phyloP scores from a whole-genome alignment of 1,284 basidiomycete genomes.

The Cerrena zonata region DNA sequence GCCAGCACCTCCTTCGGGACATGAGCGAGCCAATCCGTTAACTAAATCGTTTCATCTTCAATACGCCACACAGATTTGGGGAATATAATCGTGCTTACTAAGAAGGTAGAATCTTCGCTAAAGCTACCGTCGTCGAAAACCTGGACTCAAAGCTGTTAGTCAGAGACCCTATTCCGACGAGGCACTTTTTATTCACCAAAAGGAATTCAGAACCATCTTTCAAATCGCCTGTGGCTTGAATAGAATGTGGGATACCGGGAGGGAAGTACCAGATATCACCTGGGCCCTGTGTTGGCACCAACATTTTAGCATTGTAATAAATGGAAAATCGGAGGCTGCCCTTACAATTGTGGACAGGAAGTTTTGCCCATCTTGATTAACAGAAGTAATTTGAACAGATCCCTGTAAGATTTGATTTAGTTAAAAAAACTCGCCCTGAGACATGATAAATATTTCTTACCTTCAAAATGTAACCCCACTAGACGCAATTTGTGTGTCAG shows the following conservation, averaged over 20 bases:
- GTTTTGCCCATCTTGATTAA: slow-evolving; percentile 58
- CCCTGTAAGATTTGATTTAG: slow-evolving; percentile 36
- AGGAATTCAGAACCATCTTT: slow-evolving; percentile 64
- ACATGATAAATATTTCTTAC: too few relatives aligned
- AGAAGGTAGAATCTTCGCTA: slow-evolving; percentile 38
- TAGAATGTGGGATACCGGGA: slow-evolving; percentile 41
- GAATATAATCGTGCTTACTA: slow-evolving; percentile 20
- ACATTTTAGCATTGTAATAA: background rate
- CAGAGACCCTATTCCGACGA: slow-evolving; percentile 14
- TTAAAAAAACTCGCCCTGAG: background rate
- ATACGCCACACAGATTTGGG: too few relatives aligned
- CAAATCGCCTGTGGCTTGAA: slow-evolving; percentile 59
- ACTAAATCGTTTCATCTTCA: slow-evolving; percentile 14
- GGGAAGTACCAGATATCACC: slow-evolving; percentile 63
- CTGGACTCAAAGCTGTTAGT: slow-evolving; percentile 13
- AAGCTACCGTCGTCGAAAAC: slow-evolving; percentile 37
- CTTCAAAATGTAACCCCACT: slow-evolving; percentile 67
- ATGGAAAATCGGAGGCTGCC: background rate
- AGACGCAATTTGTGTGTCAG: too few relatives aligned
- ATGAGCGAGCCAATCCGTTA: slow-evolving; percentile 35
- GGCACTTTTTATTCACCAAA: slow-evolving; percentile 40
- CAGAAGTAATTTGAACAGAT: slow-evolving; percentile 52
- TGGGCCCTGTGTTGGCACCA: slow-evolving; percentile 18
- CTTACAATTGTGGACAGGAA: slow-evolving; percentile 46
- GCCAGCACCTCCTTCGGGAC: slow-evolving; percentile 40